These are phyloP conservation scores for Rhodotorula sphaerocarpa DNA, from an alignment of 768 basidiomycete species.

Conservation along the genomic window DNA sequence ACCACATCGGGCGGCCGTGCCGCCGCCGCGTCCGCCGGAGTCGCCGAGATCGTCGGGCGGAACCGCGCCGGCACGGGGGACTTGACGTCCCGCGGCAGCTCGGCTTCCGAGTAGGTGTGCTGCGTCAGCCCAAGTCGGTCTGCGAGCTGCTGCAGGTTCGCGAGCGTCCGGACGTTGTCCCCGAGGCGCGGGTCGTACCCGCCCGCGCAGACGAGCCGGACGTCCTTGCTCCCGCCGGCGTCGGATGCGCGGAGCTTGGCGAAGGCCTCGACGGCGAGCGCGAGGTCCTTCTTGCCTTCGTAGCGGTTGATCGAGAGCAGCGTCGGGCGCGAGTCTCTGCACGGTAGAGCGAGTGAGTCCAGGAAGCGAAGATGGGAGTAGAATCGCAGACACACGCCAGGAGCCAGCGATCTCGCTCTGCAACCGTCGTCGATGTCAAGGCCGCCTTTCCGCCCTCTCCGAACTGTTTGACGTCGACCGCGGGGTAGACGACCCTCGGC, in stretches of 20 bases:
- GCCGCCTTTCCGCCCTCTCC: no score
- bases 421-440: no score
- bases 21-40: constrained; percentile 26
- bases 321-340: constrained; percentile 56
- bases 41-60: constrained; percentile 27
- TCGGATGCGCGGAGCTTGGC: constrained; percentile 47
- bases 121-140: constrained; percentile 52
- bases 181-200: constrained; percentile 81
- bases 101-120: constrained; percentile 32
- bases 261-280: constrained; percentile 72
- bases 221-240: constrained; percentile 20
- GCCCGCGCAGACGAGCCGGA: constrained; percentile 77
- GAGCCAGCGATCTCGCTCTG: constrained; percentile 46
- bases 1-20: constrained; percentile 55
- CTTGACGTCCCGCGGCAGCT: constrained; percentile 6
- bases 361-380: no score
- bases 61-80: constrained; percentile 12
- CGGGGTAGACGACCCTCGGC: constrained; percentile 85
- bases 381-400: constrained; percentile 4
- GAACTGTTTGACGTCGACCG: constrained; percentile 75
- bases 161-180: constrained; percentile 67
- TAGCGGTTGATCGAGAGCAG: constrained; percentile 83
- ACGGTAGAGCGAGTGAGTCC: no score
- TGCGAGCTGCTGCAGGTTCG: constrained; percentile 55
- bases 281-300: constrained; percentile 86